phyloP scores from a whole-genome alignment of 2,329 filamentous ascomycete species.

The Exophiala sp. region DNA sequence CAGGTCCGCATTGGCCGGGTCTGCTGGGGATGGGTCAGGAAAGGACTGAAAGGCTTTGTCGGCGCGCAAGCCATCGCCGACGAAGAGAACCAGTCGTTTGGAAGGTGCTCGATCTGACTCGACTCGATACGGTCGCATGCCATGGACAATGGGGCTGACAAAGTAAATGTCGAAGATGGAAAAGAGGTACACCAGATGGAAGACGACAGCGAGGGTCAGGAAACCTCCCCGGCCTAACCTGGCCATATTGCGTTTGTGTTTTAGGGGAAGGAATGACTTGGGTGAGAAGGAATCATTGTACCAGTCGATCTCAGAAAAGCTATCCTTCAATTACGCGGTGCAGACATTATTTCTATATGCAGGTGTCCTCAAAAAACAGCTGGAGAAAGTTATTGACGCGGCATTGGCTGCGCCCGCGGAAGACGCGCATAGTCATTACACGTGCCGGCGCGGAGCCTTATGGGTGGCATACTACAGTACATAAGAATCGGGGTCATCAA shows the following conservation, averaged over 20 bases:
- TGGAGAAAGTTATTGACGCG: slow-evolving; percentile 1
- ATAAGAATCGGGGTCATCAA: too few relatives aligned
- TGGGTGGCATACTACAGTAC: not conserved
- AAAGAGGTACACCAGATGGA: slow-evolving; percentile 89
- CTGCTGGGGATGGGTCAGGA: slow-evolving; percentile 72
- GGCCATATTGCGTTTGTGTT: slow-evolving; percentile 36
- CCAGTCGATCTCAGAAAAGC: not conserved
- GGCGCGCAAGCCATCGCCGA: slow-evolving; percentile 94
- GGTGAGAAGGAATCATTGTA: slow-evolving; percentile 21
- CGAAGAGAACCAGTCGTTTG: slow-evolving; percentile 85
- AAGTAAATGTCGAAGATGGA: slow-evolving; percentile 99
- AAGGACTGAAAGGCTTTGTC: slow-evolving; percentile 97
- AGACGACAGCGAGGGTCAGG: slow-evolving; percentile 80
- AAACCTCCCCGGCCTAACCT: slow-evolving; percentile 73
- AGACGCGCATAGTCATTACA: not conserved
- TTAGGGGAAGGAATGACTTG: slow-evolving; percentile 26
- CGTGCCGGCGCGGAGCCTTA: slow-evolving; percentile 1
- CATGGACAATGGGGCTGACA: slow-evolving; percentile 92
- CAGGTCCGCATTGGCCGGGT: slow-evolving; percentile 55
- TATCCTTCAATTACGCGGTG: not conserved
- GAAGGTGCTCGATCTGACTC: slow-evolving; percentile 67
- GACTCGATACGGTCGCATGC: slow-evolving; percentile 79
- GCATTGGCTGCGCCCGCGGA: not conserved
- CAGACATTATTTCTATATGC: not conserved
- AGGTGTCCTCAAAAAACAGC: slow-evolving; percentile 3